Base-by-base conservation (phyloP, 2,329 filamentous ascomycete genomes). In the Paramyrothecium roridum region DNA sequence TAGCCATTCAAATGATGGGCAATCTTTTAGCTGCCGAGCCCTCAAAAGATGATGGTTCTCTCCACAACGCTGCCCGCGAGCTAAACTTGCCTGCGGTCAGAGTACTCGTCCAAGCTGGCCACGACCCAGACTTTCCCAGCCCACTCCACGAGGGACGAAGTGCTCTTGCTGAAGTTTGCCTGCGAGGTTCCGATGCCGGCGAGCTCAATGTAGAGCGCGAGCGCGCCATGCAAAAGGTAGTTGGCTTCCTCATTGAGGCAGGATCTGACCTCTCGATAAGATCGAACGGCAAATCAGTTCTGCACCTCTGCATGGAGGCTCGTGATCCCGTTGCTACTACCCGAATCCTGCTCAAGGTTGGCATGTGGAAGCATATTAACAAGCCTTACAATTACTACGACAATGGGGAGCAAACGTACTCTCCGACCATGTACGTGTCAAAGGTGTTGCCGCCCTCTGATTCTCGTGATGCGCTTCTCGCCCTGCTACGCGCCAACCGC, bases 331-430 rank as follows among this genome's bases (percentile, higher is more conserved):
- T 86, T 2, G 70, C 76, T 1, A 82, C 83, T 7, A 82, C 82
- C 0, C 79, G 79, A 46, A 77, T 81, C 0, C 76, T 89, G 1
- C 73, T 89, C 8, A 85, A 85, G 61, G 82, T 81, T 1, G 84
- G 81, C 47, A 78, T 88, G 71, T 88, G 85, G 84, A 84, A 85
- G 63, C 72, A 81, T 33, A 71, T 88, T 62, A 88, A 88, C 69
- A 79, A 83, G 57, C 73, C 80, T 0, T 83, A 78, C 62, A 84
- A 86, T 60, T 72, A 78, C 57, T 84, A 78, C 67, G 80, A 70
- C 1, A 73, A 80, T 46, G 78, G 79, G 22, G 75, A 73, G 6
- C 77, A 78, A 60, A 83, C 80, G 1, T 89, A 87, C 67, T 89
- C 86, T 0, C 81, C 86, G 0, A 83, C 85, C 3, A 86, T 84